Evolutionary conservation across 1,139 yeast genomes (phyloP).

Genomic region (Barnettozyma hawaiiensis): DNA sequence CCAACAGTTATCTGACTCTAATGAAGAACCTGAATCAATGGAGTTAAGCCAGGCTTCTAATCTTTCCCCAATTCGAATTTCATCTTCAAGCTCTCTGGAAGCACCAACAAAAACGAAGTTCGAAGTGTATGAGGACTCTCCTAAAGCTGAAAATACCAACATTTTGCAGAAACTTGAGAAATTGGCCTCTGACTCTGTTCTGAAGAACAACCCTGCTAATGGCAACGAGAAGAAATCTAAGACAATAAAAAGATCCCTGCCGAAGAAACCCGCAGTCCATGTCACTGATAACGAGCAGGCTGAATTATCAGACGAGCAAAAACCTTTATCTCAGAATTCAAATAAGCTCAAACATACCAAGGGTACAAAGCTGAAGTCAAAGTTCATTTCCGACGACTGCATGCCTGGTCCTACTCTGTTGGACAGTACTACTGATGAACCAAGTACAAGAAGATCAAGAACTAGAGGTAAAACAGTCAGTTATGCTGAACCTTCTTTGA

Average conservation of each 20-base stretch:
- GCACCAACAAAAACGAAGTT: slow-evolving; percentile 11
- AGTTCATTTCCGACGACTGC: slow-evolving; percentile 31
- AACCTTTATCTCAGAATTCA: slow-evolving; percentile 16
- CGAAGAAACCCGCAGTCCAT: not conserved
- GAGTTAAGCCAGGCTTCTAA: slow-evolving; percentile 17
- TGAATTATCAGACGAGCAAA: slow-evolving; percentile 18
- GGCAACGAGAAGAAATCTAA: not conserved
- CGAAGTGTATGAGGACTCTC: slow-evolving; percentile 23
- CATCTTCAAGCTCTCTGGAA: slow-evolving; percentile 16
- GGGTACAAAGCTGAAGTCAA: slow-evolving; percentile 26
- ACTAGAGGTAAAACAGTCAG: slow-evolving; percentile 51
- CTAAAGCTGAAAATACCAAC: slow-evolving; percentile 17
- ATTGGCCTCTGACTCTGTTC: slow-evolving; percentile 20
- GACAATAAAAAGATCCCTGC: slow-evolving; percentile 17
- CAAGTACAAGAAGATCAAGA: slow-evolving; percentile 31
- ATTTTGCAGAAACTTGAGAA: slow-evolving; percentile 17
- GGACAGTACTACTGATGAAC: slow-evolving; percentile 15
- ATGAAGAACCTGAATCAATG: slow-evolving; percentile 4
- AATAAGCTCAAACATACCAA: slow-evolving; percentile 26
- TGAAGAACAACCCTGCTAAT: not conserved
- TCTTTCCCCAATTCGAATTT: slow-evolving; percentile 22
- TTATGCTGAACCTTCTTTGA: slow-evolving; percentile 63
- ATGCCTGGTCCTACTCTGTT: slow-evolving; percentile 30
- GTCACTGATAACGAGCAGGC: slow-evolving; percentile 6
- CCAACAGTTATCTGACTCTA: not conserved